Conservation (phyloP, 2,329 filamentous ascomycete species). For the Botrytis squamosa region DNA sequence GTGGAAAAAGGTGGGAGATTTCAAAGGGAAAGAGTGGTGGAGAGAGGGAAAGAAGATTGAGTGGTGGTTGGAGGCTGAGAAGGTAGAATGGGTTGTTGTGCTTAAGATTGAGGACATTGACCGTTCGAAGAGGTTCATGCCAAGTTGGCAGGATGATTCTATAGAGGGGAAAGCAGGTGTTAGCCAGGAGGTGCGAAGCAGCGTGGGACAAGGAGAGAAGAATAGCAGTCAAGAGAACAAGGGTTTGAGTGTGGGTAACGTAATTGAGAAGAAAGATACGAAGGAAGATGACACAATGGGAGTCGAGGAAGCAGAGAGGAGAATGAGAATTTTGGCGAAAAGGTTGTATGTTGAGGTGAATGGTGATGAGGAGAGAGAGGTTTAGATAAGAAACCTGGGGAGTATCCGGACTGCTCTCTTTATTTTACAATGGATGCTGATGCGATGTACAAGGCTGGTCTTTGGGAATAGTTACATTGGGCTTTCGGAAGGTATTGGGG, state of each 20-base stretch:
- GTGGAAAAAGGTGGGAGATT: background rate
- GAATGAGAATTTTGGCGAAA: background rate
- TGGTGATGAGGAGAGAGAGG: background rate
- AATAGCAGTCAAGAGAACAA: background rate
- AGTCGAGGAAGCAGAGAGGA: background rate
- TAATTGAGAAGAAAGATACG: too few relatives aligned
- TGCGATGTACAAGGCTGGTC: too few relatives aligned
- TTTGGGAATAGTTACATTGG: background rate
- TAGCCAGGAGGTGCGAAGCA: background rate
- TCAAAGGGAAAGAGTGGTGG: background rate
- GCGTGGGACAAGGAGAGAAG: background rate
- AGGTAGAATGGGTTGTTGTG: background rate
- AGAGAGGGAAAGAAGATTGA: background rate
- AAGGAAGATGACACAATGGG: background rate
- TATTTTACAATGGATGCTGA: background rate
- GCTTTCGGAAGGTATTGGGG: background rate
- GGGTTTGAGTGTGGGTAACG: background rate
- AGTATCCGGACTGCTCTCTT: background rate
- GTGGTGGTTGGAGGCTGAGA: background rate
- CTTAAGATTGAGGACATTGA: background rate
- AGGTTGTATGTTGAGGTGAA: background rate
- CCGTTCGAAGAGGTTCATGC: too few relatives aligned
- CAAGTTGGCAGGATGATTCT: fast-evolving
- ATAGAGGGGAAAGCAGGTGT: background rate
- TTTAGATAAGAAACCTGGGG: background rate